Conservation (phyloP, 768 basidiomycete genomes). For the Boletus sp. region DNA sequence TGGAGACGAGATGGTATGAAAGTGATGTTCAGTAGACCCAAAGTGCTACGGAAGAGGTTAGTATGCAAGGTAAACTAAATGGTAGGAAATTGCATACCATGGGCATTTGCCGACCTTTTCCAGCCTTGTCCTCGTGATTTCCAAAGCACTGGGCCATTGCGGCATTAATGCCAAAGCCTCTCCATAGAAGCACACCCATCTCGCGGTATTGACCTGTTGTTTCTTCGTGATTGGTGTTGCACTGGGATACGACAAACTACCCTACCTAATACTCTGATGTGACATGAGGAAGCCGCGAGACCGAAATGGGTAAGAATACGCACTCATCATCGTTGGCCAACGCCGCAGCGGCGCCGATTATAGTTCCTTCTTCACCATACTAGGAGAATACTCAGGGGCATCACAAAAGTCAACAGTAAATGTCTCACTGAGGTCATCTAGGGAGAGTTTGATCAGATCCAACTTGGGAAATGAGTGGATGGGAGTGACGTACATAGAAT, state of each 20-base stretch:
- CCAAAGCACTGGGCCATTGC: constrained; percentile 93
- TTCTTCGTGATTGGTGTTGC: background rate
- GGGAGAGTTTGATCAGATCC: constrained; percentile 4
- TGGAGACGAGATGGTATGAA: constrained; percentile 92
- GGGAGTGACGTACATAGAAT: constrained; percentile 64
- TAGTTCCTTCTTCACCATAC: constrained; percentile 90
- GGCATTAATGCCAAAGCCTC: constrained; percentile 75
- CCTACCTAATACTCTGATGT: constrained; percentile 68
- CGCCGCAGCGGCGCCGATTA: constrained; percentile 87
- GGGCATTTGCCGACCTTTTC: constrained; percentile 93
- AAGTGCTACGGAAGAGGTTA: constrained; percentile 62
- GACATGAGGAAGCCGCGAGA: constrained; percentile 8
- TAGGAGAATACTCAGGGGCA: constrained; percentile 30
- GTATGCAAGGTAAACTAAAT: background rate
- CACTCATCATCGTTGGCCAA: constrained; percentile 83
- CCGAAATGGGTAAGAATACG: constrained; percentile 28
- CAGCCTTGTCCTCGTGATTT: constrained; percentile 72
- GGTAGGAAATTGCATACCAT: constrained; percentile 51
- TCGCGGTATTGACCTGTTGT: constrained; percentile 84
- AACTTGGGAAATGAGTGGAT: background rate
- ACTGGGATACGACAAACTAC: background rate
- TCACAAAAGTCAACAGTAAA: background rate
- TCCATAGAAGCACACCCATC: constrained; percentile 88
- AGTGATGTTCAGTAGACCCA: constrained; percentile 79
- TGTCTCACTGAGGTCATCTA: constrained; percentile 81